These are phyloP conservation scores for Lasiosphaeriaceae sp. DNA, from an alignment of 495 filamentous ascomycete species.

Conservation along the genomic window DNA sequence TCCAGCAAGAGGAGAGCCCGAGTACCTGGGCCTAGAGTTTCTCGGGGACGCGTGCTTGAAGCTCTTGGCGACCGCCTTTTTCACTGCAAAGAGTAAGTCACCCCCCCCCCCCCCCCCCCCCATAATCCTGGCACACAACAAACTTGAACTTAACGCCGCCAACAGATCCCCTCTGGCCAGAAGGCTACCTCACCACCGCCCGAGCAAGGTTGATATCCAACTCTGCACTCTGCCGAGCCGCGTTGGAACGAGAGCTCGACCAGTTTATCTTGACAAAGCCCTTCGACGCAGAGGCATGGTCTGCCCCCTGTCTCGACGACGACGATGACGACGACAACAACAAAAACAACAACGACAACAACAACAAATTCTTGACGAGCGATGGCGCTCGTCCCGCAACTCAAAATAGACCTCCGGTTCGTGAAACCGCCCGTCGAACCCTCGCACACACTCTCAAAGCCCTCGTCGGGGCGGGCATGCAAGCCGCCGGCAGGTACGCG, in stretches of 20 bases:
- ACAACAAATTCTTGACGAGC: too few species aligned
- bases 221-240: conserved; percentile 52
- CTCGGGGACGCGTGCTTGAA: conserved; percentile 72
- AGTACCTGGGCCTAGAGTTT: conserved; percentile 70
- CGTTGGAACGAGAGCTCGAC: conserved; percentile 53
- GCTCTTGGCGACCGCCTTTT: conserved; percentile 53
- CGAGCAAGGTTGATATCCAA: conserved; percentile 64
- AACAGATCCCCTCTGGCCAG: conserved; percentile 58
- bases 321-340: background rate
- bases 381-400: too few species aligned
- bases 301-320: conserved; percentile 42
- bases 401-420: background rate
- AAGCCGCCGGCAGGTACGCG: conserved; percentile 58
- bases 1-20: conserved; percentile 50
- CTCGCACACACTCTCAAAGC: conserved; percentile 73
- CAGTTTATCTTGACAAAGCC: conserved; percentile 58
- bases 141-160: background rate
- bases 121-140: background rate
- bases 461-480: conserved; percentile 64
- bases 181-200: conserved; percentile 59
- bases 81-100: conserved; percentile 42
- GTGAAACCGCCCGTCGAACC: conserved; percentile 33
- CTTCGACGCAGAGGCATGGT: conserved; percentile 66
- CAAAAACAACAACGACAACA: background rate
- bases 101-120: too few species aligned